These are phyloP conservation scores for Diutina pseudorugosa DNA, from an alignment of 1,139 yeast species.

Conservation along the genomic window DNA sequence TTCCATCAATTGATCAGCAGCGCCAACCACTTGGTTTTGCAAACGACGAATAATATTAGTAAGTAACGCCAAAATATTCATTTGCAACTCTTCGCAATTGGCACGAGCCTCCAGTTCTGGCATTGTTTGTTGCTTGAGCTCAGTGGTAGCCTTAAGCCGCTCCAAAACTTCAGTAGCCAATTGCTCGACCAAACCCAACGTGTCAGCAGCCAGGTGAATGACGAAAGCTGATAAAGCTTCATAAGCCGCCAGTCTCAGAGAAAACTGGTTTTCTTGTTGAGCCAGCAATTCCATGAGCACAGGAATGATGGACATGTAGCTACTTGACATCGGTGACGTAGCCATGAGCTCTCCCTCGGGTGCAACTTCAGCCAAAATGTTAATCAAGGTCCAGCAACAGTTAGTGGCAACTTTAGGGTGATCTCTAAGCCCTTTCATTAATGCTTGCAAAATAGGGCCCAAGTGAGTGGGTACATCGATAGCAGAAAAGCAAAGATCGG, in stretches of 20 bases:
- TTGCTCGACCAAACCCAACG: slow-evolving; percentile 53
- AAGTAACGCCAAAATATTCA: slow-evolving; percentile 72
- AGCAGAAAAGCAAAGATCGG: slow-evolving; percentile 75
- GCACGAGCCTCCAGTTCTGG: slow-evolving; percentile 58
- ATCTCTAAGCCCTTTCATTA: slow-evolving; percentile 68
- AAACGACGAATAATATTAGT: slow-evolving; percentile 83
- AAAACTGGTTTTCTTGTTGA: slow-evolving; percentile 68
- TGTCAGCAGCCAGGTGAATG: slow-evolving; percentile 59
- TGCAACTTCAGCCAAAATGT: slow-evolving; percentile 50
- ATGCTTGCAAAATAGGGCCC: slow-evolving; percentile 59
- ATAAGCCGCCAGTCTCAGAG: slow-evolving; percentile 91
- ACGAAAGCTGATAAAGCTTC: slow-evolving; percentile 85
- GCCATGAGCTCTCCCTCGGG: slow-evolving; percentile 22
- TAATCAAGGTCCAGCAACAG: slow-evolving; percentile 95
- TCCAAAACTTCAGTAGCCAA: slow-evolving; percentile 66
- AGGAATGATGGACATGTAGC: slow-evolving; percentile 57
- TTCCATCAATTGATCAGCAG: slow-evolving; percentile 77
- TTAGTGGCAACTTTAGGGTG: slow-evolving; percentile 89
- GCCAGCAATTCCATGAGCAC: slow-evolving; percentile 58
- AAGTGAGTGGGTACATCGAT: slow-evolving; percentile 54
- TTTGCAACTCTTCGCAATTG: slow-evolving; percentile 80
- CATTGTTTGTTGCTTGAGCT: slow-evolving; percentile 35
- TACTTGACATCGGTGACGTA: slow-evolving; percentile 60
- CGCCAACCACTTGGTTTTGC: slow-evolving; percentile 50
- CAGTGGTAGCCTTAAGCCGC: slow-evolving; percentile 58